Base-by-base conservation (phyloP, 2,329 filamentous ascomycete species). In the Aspergillus eucalypticola region DNA sequence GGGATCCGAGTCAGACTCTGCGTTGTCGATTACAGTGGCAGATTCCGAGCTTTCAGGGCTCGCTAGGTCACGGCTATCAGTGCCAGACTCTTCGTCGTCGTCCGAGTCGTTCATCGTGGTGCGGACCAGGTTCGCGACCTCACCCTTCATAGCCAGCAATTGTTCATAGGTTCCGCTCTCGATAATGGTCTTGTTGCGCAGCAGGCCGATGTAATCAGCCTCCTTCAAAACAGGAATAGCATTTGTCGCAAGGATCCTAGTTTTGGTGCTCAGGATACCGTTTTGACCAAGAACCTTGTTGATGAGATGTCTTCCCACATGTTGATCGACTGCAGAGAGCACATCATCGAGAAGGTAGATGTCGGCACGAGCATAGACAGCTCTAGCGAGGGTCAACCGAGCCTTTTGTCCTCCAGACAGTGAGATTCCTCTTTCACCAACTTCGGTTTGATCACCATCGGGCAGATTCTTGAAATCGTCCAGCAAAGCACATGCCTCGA, bases 321-420 rank as follows among this genome's bases (percentile, higher is more conserved):
- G 95, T 65, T 96, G 94, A 77, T 99, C 95, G n/a, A 99, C 95
- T 0, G 96, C 95, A 15, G 94, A 98, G 10, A 99, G 83, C 62
- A 93, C 90, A 73, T 99, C 95, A 67, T 99, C 95, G 10, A 99
- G 83, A 11, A 99, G 83, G 72, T 98, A 98, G 53, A 99, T 87
- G 74, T 99, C 96, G n/a, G 95, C 92, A 67, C 95, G 86, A 54
- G 96, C 93, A 73, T 99, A 99, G 1, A 99, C 95, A 29, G 96
- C 94, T 74, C 95, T 87, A 42, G 95, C 95, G 57, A 99, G 83
- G 13, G 92, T 94, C 62, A 99, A 84, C 63, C 95, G 90, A 58
- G 95, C 94, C 79, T 97, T 99, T 74, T 99, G 95, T 5, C 96
- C 95, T 66, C 94, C 94, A 64, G 93, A 97, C 23, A 99, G 81